Evolutionary conservation across 352 stramenopile species (phyloP).

Genomic region (Blastocystis sp.): DNA sequence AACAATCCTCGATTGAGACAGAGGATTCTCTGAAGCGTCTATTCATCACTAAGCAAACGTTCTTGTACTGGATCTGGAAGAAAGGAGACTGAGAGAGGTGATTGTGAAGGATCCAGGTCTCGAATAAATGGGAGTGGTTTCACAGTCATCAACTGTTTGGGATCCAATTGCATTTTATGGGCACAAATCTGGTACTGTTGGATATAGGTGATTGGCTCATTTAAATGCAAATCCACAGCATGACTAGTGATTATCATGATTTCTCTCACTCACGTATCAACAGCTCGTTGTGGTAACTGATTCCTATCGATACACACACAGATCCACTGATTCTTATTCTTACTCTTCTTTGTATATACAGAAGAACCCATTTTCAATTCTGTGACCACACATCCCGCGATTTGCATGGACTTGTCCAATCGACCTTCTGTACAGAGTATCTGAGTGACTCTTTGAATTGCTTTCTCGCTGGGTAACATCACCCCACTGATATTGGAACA

Average conservation of each 20-base stretch:
- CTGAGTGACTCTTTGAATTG: not conserved
- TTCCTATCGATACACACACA: conserved; percentile 49
- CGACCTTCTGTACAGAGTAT: not conserved
- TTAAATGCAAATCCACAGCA: not conserved
- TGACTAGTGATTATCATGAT: not conserved
- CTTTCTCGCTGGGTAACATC: not conserved
- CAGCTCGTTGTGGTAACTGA: conserved; percentile 23
- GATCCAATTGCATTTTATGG: not conserved
- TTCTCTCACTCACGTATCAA: not conserved
- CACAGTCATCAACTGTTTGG: not conserved
- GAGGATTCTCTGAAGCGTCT: conserved; percentile 40
- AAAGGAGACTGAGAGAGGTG: conserved; percentile 26
- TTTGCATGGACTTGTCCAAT: conserved; percentile 30
- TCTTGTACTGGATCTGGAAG: conserved; percentile 15
- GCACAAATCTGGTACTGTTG: not conserved
- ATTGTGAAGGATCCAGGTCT: not conserved
- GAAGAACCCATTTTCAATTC: conserved; percentile 10
- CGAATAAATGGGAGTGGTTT: conserved; percentile 10
- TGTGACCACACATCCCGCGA: conserved; percentile 22
- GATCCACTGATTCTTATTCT: not conserved
- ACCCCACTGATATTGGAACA: conserved; percentile 17
- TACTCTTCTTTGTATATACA: conserved; percentile 30
- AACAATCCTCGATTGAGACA: conserved; percentile 33
- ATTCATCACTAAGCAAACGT: not conserved
- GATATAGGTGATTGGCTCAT: not conserved